Base-by-base conservation (phyloP, 2,329 filamentous ascomycete genomes). In the Cladophialophora chaetospira region DNA sequence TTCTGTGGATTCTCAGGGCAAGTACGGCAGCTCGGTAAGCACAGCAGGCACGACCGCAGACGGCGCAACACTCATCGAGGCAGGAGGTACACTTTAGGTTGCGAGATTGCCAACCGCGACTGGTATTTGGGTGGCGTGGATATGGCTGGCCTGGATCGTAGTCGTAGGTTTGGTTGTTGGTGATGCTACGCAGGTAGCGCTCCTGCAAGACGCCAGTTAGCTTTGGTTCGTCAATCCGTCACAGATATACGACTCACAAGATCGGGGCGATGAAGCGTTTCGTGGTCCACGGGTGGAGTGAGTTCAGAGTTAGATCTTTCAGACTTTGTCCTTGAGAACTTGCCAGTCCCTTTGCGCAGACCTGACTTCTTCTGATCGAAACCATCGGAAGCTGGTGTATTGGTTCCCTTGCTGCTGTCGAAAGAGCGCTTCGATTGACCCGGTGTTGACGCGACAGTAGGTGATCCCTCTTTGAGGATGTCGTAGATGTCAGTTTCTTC, bases 21-120 rank as follows among this genome's bases (percentile, higher is more conserved):
- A 60, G 46, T 15, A 64, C 52, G 19, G 61, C 53, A 31, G 65
- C 60, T 53, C 64, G 58, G 50, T 65, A 69, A n/a, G 70, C 64
- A 51, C 72, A 73, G 59, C 72, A 73, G 6, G 67, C 51, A 13
- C 53, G 61, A 15, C 59, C 57, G 51, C 71, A 73, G 43, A 66
- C 36, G 8, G 66, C 64, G 51, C 71, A 73, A 33, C 50, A 51
- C 6, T 55, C 15, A 25, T 63, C 65, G 9, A 50, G 28, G 49
- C 71, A 73, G 21, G 52, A 59, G 3, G 64, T 66, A 60, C 71
- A 73, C 40, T 66, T 63, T 15, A 72, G 65, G 47, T 72, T 72
- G 57, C 60, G 70, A 11, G 65, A 65, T 43, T 65, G 53, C 70
- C 71, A 72, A 23, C 42, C 52, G 49, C 67, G 63, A n/a, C 48